phyloP scores from a whole-genome alignment of 768 basidiomycete genomes.

The Mycena pura region DNA sequence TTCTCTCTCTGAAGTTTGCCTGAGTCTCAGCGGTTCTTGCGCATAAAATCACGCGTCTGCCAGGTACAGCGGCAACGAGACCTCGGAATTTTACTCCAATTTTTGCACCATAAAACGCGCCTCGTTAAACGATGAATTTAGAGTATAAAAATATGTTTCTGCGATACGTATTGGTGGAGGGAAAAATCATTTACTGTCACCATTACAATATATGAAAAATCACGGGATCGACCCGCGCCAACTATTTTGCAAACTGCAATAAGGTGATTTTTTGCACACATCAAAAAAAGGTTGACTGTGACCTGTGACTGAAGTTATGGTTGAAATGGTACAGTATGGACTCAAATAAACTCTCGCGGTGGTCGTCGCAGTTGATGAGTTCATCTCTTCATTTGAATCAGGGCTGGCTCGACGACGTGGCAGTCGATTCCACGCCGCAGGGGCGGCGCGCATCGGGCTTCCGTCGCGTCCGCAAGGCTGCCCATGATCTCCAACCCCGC shows the following conservation, averaged over 20 bases:
- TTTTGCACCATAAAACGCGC: background rate
- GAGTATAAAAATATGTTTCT: background rate
- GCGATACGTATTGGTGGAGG: background rate
- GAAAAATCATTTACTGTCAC: background rate
- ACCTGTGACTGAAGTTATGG: too few relatives aligned
- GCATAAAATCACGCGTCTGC: background rate
- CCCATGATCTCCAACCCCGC: conserved; percentile 79
- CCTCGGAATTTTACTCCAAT: too few relatives aligned
- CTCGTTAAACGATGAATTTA: background rate
- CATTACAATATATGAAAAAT: background rate
- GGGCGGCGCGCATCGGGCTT: conserved; percentile 79
- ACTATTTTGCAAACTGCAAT: background rate
- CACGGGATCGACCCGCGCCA: background rate
- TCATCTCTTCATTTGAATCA: too few relatives aligned
- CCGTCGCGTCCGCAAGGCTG: conserved; percentile 77
- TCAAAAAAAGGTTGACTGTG: too few relatives aligned
- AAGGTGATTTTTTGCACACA: too few relatives aligned
- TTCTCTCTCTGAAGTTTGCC: too few relatives aligned
- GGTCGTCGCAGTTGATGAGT: too few relatives aligned
- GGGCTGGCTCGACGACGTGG: conserved; percentile 76
- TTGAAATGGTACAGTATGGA: too few relatives aligned
- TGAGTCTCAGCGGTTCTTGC: too few relatives aligned
- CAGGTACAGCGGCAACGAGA: background rate
- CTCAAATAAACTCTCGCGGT: too few relatives aligned
- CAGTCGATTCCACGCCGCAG: conserved; percentile 66